Evolutionary conservation across 2,329 filamentous ascomycete species (phyloP).

Genomic region (Diaporthe sp.): DNA sequence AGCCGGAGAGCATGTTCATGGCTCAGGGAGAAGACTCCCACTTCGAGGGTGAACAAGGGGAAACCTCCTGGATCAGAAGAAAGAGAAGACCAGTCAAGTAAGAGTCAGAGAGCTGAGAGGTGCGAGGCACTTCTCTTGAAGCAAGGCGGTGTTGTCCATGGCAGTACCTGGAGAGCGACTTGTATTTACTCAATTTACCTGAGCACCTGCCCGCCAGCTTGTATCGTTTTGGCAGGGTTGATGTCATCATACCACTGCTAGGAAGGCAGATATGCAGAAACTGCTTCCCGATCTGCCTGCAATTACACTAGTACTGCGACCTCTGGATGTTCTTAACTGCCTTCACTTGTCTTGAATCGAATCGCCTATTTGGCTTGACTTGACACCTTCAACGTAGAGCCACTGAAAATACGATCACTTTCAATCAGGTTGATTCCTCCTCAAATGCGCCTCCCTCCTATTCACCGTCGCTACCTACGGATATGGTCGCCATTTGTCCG

Average conservation of each 20-base stretch:
- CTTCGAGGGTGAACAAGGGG: no score
- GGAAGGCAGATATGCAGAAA: neutral
- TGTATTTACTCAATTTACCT: neutral
- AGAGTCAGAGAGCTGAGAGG: neutral
- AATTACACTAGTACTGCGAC: no score
- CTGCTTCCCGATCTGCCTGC: neutral
- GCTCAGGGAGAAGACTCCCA: no score
- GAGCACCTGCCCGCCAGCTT: neutral
- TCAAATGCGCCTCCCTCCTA: neutral
- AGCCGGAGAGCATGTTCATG: neutral
- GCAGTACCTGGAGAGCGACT: neutral
- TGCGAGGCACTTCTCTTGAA: neutral
- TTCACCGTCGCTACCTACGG: neutral
- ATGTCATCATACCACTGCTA: neutral
- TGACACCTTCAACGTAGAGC: no score
- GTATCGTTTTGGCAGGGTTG: neutral
- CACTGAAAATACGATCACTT: no score
- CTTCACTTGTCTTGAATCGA: neutral
- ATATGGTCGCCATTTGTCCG: neutral
- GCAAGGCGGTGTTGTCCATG: neutral
- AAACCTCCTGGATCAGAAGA: neutral
- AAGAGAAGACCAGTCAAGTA: neutral
- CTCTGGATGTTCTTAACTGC: no score
- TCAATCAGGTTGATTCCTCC: no score
- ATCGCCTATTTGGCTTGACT: no score